Evolutionary conservation across 75 land plant genomes (phyloP).

Genomic region (Cryptomeria japonica): DNA sequence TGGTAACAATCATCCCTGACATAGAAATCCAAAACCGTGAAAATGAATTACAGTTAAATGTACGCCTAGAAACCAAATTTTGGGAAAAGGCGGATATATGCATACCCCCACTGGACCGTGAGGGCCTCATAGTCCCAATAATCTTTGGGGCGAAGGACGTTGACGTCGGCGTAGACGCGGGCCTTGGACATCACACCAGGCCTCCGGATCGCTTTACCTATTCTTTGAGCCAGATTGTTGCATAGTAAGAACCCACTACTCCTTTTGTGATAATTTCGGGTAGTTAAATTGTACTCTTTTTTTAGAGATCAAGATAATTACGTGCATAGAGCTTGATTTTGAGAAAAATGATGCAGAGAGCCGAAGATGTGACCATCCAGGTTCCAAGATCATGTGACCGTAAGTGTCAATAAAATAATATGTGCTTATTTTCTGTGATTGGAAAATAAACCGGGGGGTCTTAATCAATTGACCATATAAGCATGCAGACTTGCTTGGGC

Average conservation of each 20-base stretch:
- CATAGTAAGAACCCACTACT: not conserved
- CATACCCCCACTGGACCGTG: constrained; percentile 66
- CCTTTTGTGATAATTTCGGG: not conserved
- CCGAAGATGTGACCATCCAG: not conserved
- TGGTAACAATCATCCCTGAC: not conserved
- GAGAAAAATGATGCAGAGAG: not conserved
- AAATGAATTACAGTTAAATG: not conserved
- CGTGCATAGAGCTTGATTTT: not conserved
- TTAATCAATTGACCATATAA: no score
- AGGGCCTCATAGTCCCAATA: constrained; percentile 76
- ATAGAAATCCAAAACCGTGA: no score
- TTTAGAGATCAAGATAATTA: not conserved
- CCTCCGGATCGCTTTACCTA: constrained; percentile 43
- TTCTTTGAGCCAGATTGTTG: constrained; percentile 41
- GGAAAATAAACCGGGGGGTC: no score
- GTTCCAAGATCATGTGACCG: not conserved
- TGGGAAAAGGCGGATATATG: not conserved
- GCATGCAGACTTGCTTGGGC: no score
- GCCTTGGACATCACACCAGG: constrained; percentile 72
- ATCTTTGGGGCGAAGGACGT: constrained; percentile 58
- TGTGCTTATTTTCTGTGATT: not conserved
- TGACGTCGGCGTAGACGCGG: constrained; percentile 70
- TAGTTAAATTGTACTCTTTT: not conserved
- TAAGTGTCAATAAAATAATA: not conserved
- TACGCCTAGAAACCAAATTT: not conserved